These are phyloP conservation scores for Phlegmacium glaucopus DNA, from an alignment of 768 basidiomycete species.

Conservation along the genomic window DNA sequence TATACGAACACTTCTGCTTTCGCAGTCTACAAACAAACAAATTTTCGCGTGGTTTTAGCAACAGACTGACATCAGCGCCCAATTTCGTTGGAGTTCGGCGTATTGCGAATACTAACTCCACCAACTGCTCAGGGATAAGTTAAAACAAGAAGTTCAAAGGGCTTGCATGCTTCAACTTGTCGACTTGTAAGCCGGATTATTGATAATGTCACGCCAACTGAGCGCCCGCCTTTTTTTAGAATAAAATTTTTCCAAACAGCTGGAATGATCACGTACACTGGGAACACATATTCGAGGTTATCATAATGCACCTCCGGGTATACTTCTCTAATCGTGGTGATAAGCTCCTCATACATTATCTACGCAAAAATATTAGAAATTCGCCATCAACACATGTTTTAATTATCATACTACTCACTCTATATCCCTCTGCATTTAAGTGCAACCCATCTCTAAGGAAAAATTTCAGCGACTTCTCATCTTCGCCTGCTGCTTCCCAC, in stretches of 20 bases:
- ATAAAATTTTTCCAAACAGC: conserved; percentile 3
- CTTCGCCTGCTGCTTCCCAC: conserved; percentile 69
- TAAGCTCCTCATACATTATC: conserved; percentile 65
- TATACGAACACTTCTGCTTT: too few relatives aligned
- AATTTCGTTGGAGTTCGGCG: neutral
- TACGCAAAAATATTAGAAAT: conserved; percentile 22
- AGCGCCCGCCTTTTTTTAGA: conserved; percentile 3
- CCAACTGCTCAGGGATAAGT: too few relatives aligned
- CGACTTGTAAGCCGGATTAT: conserved; percentile 9
- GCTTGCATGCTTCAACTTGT: too few relatives aligned
- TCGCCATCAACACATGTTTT: neutral
- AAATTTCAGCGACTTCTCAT: conserved; percentile 46
- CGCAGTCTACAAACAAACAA: too few relatives aligned
- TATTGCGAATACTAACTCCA: too few relatives aligned
- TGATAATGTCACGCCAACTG: conserved; percentile 38
- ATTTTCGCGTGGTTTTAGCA: too few relatives aligned
- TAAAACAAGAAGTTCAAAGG: too few relatives aligned
- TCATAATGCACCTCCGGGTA: conserved; percentile 73
- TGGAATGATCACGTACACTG: conserved; percentile 43
- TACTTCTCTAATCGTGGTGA: conserved; percentile 48
- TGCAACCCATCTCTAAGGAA: conserved; percentile 80
- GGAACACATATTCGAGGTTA: conserved; percentile 54
- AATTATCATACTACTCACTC: conserved; percentile 40
- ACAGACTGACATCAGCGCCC: too few relatives aligned
- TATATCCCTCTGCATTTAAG: conserved; percentile 70